phyloP scores from a whole-genome alignment of 164 flowering plant genomes.

The Liriodendron chinense region DNA sequence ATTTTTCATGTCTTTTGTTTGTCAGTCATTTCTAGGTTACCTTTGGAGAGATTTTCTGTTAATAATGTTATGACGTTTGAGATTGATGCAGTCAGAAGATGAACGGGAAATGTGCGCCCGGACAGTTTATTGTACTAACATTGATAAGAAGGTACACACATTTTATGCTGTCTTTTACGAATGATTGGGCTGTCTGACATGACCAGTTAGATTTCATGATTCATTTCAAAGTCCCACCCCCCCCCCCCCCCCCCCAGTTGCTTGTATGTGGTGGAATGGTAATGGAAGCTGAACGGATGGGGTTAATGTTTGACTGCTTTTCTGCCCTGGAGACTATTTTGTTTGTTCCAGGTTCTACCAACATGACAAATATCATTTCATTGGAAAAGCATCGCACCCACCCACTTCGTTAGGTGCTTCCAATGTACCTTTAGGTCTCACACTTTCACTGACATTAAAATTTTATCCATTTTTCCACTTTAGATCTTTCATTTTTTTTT shows the following conservation, averaged over 20 bases:
- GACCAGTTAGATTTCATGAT: no score
- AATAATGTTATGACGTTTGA: slow-evolving; percentile 6
- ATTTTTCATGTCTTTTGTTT: not conserved
- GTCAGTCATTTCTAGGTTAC: not conserved
- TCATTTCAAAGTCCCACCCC: no score
- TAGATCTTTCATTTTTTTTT: not conserved
- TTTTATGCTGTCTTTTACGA: not conserved
- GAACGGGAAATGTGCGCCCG: slow-evolving; percentile 98
- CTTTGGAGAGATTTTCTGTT: not conserved
- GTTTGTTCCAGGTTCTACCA: not conserved
- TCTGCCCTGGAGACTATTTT: not conserved
- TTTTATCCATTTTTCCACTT: no score
- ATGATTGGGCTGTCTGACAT: no score
- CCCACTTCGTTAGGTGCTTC: not conserved
- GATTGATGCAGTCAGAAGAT: slow-evolving; percentile 75
- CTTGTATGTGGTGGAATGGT: no score
- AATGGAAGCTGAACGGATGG: not conserved
- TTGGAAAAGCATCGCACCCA: not conserved
- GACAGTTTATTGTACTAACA: slow-evolving; percentile 92
- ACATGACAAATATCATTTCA: not conserved
- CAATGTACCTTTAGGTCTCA: not conserved
- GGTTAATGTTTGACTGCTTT: not conserved
- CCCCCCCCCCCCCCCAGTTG: no score
- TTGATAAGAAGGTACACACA: slow-evolving; percentile 84
- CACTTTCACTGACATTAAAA: not conserved